Conservation (phyloP, 2,329 filamentous ascomycete genomes). For the Fusarium xylarioides region DNA sequence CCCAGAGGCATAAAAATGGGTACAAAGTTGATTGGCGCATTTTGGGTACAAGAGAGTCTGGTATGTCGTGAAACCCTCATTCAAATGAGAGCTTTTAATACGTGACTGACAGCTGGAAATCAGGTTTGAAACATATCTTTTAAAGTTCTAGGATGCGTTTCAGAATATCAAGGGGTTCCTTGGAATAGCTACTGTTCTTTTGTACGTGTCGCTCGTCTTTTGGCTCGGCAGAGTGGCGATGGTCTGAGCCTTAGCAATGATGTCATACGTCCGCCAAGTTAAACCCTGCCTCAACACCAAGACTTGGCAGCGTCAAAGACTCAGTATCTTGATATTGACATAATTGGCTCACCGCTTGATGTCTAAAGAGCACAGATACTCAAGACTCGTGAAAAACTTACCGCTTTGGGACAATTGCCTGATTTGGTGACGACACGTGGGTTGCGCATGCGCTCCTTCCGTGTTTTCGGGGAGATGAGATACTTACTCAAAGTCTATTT, state of each 20-base stretch:
- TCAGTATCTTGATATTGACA: background rate
- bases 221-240: conserved; percentile 23
- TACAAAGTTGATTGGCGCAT: conserved; percentile 14
- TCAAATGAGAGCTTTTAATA: background rate
- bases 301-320: conserved; percentile 18
- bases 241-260: conserved; percentile 6
- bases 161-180: conserved; percentile 24
- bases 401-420: background rate
- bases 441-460: background rate
- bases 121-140: conserved; percentile 20
- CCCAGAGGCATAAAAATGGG: background rate
- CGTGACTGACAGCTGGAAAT: background rate
- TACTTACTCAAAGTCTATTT: background rate
- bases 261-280: conserved; percentile 20
- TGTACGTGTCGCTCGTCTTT: conserved; percentile 14
- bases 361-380: background rate
- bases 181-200: background rate
- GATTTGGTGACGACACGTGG: background rate
- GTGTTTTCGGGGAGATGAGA: accelerated
- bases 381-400: background rate
- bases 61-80: background rate
- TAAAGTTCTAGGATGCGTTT: conserved; percentile 1
- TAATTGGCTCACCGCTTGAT: background rate
- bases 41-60: background rate
- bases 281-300: conserved; percentile 14